phyloP scores from a whole-genome alignment of 2,329 filamentous ascomycete species.

The Pseudogymnoascus sp. region DNA sequence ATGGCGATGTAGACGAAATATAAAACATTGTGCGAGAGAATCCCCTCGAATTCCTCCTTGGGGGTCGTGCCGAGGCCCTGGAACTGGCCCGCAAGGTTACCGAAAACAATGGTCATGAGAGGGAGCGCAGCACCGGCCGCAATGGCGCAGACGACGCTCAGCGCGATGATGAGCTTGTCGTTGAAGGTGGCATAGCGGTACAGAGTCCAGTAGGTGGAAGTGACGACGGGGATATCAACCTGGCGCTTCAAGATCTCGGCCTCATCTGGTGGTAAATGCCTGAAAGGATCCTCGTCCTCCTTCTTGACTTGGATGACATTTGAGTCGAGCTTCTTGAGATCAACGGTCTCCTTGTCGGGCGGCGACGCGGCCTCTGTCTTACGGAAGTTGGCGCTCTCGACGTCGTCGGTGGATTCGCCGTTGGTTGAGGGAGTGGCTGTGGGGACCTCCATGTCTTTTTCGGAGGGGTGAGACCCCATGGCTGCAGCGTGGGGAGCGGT shows the following conservation, averaged over 20 bases:
- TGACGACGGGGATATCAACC: slow-evolving; percentile 54
- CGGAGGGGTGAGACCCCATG: slow-evolving; percentile 1
- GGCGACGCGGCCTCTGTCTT: slow-evolving; percentile 41
- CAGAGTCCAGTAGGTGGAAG: slow-evolving; percentile 53
- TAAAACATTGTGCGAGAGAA: slow-evolving; percentile 57
- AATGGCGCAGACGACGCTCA: slow-evolving; percentile 46
- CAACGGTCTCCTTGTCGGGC: slow-evolving; percentile 47
- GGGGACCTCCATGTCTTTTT: slow-evolving; percentile 9
- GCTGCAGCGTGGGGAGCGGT: background rate
- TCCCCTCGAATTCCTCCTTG: slow-evolving; percentile 47
- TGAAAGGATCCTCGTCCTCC: slow-evolving; percentile 46
- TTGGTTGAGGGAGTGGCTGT: slow-evolving; percentile 18
- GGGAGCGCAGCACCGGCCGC: slow-evolving; percentile 52
- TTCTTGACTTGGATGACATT: slow-evolving; percentile 27
- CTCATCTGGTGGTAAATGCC: slow-evolving; percentile 57
- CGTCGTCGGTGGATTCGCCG: slow-evolving; percentile 19
- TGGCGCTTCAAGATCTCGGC: slow-evolving; percentile 60
- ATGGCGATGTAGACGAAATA: slow-evolving; percentile 84
- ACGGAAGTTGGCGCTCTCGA: slow-evolving; percentile 14
- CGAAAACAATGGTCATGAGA: slow-evolving; percentile 58
- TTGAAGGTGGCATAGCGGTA: slow-evolving; percentile 47
- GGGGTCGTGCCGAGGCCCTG: slow-evolving; percentile 49
- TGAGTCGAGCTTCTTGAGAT: slow-evolving; percentile 36
- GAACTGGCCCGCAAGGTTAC: slow-evolving; percentile 65
- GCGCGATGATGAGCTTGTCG: slow-evolving; percentile 42